These are phyloP conservation scores for Xylariaceae sp. DNA, from an alignment of 2,329 filamentous ascomycete genomes.

Conservation along the genomic window DNA sequence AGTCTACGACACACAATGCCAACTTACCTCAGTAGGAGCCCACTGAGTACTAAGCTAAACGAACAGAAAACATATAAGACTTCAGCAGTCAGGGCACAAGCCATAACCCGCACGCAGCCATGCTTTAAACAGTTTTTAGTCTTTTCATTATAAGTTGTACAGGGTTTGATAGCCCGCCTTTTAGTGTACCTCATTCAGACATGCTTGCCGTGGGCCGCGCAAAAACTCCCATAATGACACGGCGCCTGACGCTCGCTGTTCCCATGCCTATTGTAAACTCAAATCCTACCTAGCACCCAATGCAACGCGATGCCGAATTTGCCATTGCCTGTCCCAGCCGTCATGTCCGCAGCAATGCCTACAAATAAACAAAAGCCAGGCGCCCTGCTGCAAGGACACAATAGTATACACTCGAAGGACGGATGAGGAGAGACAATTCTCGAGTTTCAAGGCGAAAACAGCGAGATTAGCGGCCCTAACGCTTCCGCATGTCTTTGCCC, in stretches of 20 bases:
- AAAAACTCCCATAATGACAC: constrained; percentile 10
- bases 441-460: not conserved
- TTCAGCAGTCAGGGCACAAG: no score
- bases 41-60: no score
- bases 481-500: constrained; percentile 64
- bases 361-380: constrained; percentile 18
- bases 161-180: constrained; percentile 12
- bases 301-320: not conserved
- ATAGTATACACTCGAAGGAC: constrained; percentile 15
- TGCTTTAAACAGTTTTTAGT: not conserved
- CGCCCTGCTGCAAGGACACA: not conserved
- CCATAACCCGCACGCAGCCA: not conserved
- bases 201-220: constrained; percentile 18
- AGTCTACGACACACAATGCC: not conserved
- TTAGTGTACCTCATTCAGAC: constrained; percentile 14
- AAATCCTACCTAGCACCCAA: constrained; percentile 5
- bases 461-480: constrained; percentile 38
- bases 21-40: no score
- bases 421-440: not conserved
- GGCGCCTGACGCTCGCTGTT: constrained; percentile 12
- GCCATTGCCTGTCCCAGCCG: not conserved
- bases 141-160: constrained; percentile 8
- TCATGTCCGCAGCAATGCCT: constrained; percentile 9
- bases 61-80: no score
- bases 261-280: constrained; percentile 2